Evolutionary conservation across 345 rosid genomes (phyloP).

Genomic region (Corchorus olitorius): DNA sequence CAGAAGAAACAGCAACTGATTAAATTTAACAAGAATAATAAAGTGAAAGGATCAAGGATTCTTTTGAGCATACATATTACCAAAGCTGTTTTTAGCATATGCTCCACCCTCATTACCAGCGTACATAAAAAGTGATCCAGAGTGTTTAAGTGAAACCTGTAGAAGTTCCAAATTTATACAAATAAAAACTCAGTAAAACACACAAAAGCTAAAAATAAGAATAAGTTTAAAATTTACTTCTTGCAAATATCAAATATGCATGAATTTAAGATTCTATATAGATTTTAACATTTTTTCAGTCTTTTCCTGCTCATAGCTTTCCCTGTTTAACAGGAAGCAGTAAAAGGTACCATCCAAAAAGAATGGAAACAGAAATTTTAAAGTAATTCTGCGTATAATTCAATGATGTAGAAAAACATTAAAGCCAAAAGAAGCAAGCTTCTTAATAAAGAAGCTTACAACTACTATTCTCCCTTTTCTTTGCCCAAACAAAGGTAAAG

Average conservation of each 20-base stretch:
- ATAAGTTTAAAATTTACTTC: neutral
- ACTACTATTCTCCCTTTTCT: neutral
- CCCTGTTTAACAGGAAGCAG: neutral
- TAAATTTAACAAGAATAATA: neutral
- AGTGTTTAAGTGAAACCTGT: conserved; percentile 94
- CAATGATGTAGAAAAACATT: neutral
- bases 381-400: neutral
- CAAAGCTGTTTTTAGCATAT: conserved; percentile 98
- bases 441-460: neutral
- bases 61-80: conserved; percentile 67
- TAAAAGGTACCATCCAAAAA: neutral
- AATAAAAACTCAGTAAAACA: neutral
- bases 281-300: neutral
- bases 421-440: conserved; percentile 7
- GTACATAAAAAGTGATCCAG: conserved; percentile 98
- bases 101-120: conserved; percentile 94
- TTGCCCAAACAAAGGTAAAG: neutral
- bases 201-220: neutral
- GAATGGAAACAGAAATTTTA: neutral
- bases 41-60: neutral
- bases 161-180: conserved; percentile 24
- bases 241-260: neutral
- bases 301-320: neutral
- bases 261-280: neutral
- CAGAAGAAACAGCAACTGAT: neutral